Conservation (phyloP, 768 basidiomycete genomes). For the Suillus occidentalis region DNA sequence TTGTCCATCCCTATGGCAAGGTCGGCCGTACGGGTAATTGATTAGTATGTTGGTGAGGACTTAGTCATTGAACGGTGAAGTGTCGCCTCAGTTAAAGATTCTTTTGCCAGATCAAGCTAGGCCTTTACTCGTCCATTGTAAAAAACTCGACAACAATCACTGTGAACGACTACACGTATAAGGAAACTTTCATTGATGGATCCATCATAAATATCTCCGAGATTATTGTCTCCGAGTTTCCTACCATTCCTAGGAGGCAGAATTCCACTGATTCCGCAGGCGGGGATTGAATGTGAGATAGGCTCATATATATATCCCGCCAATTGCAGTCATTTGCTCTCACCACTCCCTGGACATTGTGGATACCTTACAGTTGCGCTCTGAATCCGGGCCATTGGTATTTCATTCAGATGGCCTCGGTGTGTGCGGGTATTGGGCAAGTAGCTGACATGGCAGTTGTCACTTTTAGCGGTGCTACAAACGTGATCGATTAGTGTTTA, state of each 20-base stretch:
- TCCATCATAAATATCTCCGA: background rate
- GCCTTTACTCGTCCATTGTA: background rate
- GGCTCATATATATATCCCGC: background rate
- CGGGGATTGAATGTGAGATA: background rate
- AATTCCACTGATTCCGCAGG: background rate
- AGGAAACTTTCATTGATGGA: background rate
- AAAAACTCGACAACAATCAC: background rate
- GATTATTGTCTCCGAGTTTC: background rate
- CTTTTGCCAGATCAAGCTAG: background rate
- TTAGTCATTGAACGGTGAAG: background rate
- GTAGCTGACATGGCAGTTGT: background rate
- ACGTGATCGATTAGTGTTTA: background rate
- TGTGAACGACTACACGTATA: background rate
- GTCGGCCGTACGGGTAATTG: background rate
- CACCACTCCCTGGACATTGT: background rate
- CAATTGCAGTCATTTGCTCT: background rate
- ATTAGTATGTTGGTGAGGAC: background rate
- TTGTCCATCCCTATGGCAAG: background rate
- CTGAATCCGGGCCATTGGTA: background rate
- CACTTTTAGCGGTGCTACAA: background rate
- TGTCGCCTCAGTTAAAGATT: too few species aligned
- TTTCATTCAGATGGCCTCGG: background rate
- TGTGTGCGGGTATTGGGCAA: background rate
- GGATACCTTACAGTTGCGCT: background rate
- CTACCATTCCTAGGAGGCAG: background rate